Conservation (phyloP, 2,329 filamentous ascomycete genomes). For the Claviceps fusiformis region DNA sequence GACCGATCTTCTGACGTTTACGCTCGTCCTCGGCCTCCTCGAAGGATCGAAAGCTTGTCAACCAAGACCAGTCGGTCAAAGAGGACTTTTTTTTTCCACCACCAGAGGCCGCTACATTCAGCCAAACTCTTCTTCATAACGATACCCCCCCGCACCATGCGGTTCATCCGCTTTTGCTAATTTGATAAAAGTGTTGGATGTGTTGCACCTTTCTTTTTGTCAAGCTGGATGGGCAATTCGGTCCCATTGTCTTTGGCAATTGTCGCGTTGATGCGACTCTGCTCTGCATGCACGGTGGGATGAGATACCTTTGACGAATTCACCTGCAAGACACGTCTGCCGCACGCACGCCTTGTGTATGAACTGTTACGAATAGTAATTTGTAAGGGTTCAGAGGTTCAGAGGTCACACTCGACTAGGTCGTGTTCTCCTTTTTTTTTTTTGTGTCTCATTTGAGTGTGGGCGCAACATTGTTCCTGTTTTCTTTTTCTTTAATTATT, state of each 20-base stretch:
- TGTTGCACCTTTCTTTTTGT: background rate
- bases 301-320: background rate
- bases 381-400: background rate
- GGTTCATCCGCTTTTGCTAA: background rate
- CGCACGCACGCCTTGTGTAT: background rate
- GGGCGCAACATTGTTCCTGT: background rate
- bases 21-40: too few species aligned
- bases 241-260: background rate
- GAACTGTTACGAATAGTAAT: background rate
- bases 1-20: background rate
- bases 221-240: background rate
- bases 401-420: background rate
- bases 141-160: conserved; percentile 1
- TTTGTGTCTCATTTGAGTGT: background rate
- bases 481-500: background rate
- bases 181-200: background rate
- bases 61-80: background rate
- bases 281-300: background rate
- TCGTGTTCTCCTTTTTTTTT: background rate
- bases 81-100: background rate
- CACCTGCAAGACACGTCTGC: background rate
- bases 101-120: background rate
- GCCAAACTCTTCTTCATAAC: background rate
- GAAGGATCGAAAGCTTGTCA: too few species aligned
- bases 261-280: background rate